Percentiles rank a stretch among this genome's conserved stretches.
Conservation (phyloP, 164 flowering plant genomes). For the Kingdonia uniflora region DNA sequence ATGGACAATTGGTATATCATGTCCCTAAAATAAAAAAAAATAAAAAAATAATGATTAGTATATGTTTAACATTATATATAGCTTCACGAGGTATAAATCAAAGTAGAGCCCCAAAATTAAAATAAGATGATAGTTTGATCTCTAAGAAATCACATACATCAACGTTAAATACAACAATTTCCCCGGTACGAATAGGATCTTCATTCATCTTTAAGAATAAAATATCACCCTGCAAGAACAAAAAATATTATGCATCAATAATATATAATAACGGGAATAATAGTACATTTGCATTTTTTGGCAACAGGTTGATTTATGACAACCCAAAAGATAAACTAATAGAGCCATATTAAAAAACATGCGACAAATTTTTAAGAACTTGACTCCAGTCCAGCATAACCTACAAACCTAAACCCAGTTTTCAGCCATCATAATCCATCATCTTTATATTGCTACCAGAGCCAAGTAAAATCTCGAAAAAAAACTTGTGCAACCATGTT, state of each 20-base stretch:
- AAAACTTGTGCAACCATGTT: too few relatives aligned
- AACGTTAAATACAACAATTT: slow-evolving; percentile 66
- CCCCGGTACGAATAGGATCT: slow-evolving; percentile 81
- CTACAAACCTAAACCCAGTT: too few relatives aligned
- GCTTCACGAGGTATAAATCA: neutral
- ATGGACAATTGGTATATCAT: slow-evolving; percentile 83
- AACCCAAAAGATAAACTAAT: too few relatives aligned
- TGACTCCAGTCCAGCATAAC: too few relatives aligned
- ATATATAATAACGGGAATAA: neutral
- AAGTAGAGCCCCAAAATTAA: neutral
- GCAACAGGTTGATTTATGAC: too few relatives aligned
- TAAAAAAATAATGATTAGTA: neutral
- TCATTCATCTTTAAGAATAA: slow-evolving; percentile 72
- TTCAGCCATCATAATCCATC: too few relatives aligned
- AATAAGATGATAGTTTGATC: neutral
- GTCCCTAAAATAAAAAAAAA: slow-evolving; percentile 37
- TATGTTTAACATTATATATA: neutral
- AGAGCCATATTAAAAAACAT: too few relatives aligned
- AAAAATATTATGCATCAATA: neutral
- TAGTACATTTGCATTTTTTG: too few relatives aligned
- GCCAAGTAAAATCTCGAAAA: too few relatives aligned
- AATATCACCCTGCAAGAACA: slow-evolving; percentile 64
- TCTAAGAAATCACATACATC: slow-evolving; percentile 48
- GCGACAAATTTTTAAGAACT: too few relatives aligned
- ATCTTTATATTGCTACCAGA: too few relatives aligned